Evolutionary conservation across 2,329 filamentous ascomycete species (phyloP).

Genomic region (Ophiostoma triangulosporum): DNA sequence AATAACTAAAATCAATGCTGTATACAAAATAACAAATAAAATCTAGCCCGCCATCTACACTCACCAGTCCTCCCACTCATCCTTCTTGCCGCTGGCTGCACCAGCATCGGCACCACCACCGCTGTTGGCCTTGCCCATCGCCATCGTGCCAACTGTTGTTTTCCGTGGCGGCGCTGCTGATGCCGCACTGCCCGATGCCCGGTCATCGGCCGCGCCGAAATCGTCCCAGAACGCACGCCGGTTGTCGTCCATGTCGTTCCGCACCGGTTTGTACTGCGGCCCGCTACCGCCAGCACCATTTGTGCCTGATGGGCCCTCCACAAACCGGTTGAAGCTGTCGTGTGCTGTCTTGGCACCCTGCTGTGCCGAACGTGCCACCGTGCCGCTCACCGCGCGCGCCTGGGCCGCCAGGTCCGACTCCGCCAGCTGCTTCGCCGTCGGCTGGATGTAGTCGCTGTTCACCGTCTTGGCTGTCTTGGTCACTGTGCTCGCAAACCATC

Average conservation of each 20-base stretch:
- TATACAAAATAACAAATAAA: neutral
- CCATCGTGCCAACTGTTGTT: conserved; percentile 41
- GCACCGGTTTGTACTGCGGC: conserved; percentile 25
- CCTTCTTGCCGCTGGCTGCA: conserved; percentile 28
- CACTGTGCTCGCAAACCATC: conserved; percentile 83
- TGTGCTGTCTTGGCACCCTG: conserved; percentile 61
- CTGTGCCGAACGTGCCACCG: conserved; percentile 52
- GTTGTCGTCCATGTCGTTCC: conserved; percentile 38
- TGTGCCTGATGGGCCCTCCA: conserved; percentile 50
- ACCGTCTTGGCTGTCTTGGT: conserved; percentile 83
- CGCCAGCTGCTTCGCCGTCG: conserved; percentile 77
- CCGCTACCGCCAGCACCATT: conserved; percentile 14
- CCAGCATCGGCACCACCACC: conserved; percentile 10
- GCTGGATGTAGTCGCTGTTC: conserved; percentile 84
- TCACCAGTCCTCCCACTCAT: conserved; percentile 53
- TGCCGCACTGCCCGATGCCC: conserved; percentile 22
- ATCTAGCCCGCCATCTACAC: neutral
- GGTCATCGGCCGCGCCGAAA: conserved; percentile 59
- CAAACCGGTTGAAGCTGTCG: conserved; percentile 72
- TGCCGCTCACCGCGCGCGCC: conserved; percentile 48
- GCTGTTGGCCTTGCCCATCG: conserved; percentile 41
- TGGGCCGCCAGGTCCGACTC: conserved; percentile 65
- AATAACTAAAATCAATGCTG: neutral
- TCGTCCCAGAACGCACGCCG: conserved; percentile 87
- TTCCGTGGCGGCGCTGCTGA: conserved; percentile 28